These are phyloP conservation scores for Endocarpon pusillum DNA, from an alignment of 495 filamentous ascomycete species.

Conservation along the genomic window DNA sequence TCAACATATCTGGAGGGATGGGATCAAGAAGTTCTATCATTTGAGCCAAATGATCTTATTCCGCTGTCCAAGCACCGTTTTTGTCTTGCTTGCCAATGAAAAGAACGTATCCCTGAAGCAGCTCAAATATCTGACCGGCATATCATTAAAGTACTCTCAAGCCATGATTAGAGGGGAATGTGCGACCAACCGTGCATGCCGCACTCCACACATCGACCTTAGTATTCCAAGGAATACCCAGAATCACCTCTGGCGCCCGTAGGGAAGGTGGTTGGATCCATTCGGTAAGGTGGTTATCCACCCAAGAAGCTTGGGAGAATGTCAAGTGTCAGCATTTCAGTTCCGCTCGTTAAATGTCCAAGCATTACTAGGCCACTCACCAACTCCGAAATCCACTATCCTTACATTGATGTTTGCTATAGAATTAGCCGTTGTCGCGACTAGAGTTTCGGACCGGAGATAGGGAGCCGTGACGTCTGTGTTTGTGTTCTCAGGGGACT, in stretches of 20 bases:
- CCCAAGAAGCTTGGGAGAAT: slow-evolving; percentile 14
- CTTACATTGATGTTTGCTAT: slow-evolving; percentile 11
- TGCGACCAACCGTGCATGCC: slow-evolving; percentile 22
- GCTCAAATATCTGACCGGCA: not conserved
- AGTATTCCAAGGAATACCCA: slow-evolving; percentile 22
- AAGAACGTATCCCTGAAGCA: not conserved
- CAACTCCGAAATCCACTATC: slow-evolving; percentile 17
- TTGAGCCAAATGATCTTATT: not conserved
- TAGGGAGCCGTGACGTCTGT: slow-evolving; percentile 1
- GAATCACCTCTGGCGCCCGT: slow-evolving; percentile 28
- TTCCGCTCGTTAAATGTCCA: slow-evolving; percentile 3
- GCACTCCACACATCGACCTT: slow-evolving; percentile 30
- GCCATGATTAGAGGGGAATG: not conserved
- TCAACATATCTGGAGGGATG: not conserved
- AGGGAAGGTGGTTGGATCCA: slow-evolving; percentile 25
- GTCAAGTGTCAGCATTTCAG: slow-evolving; percentile 5
- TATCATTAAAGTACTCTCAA: not conserved
- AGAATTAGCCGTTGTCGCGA: slow-evolving; percentile 13
- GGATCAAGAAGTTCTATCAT: not conserved
- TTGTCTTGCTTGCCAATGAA: not conserved
- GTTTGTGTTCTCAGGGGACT: slow-evolving; percentile 8
- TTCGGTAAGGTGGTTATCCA: slow-evolving; percentile 17
- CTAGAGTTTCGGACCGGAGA: slow-evolving; percentile 12
- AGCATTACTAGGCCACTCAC: slow-evolving; percentile 7
- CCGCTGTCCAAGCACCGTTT: not conserved